Conservation (phyloP, 805 yeast species). For the baker's yeast (Saccharomyces cerevisiae) region DNA sequence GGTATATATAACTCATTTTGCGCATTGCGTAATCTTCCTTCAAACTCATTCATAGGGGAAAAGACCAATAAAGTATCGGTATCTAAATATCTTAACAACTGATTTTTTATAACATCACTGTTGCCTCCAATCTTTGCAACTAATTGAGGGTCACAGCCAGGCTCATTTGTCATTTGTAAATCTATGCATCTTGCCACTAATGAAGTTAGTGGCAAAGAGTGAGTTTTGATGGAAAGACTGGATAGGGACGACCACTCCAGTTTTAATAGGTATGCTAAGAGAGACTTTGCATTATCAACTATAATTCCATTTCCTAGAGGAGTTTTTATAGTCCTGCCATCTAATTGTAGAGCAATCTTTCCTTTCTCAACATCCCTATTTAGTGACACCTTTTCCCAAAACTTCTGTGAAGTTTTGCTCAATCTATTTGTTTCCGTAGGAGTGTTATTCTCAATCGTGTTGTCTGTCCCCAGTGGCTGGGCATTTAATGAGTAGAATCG, state of each 20-base stretch:
- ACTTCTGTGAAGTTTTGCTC: constrained; percentile 59
- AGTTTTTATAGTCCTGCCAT: constrained; percentile 69
- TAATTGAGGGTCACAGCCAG: constrained; percentile 36
- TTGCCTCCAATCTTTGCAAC: constrained; percentile 54
- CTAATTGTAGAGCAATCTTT: constrained; percentile 52
- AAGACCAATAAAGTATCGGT: constrained; percentile 89
- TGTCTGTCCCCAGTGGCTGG: constrained; percentile 24
- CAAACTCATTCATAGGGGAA: constrained; percentile 72
- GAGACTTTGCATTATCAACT: constrained; percentile 49
- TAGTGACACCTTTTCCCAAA: constrained; percentile 67
- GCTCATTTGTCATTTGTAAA: constrained; percentile 37
- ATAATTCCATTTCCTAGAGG: constrained; percentile 68
- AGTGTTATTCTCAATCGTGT: constrained; percentile 43
- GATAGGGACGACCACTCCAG: constrained; percentile 85
- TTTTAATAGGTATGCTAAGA: constrained; percentile 65
- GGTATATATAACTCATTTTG: constrained; percentile 77
- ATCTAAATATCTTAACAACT: constrained; percentile 74
- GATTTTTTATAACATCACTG: constrained; percentile 45
- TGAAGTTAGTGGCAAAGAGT: constrained; percentile 76
- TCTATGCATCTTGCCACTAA: constrained; percentile 83
- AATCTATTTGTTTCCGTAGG: constrained; percentile 59
- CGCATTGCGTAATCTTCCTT: constrained; percentile 69
- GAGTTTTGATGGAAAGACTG: constrained; percentile 47
- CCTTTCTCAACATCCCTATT: constrained; percentile 27
- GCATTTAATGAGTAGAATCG: constrained; percentile 8